Conservation (phyloP, 257 asterid species). For the Osmanthus fragrans region DNA sequence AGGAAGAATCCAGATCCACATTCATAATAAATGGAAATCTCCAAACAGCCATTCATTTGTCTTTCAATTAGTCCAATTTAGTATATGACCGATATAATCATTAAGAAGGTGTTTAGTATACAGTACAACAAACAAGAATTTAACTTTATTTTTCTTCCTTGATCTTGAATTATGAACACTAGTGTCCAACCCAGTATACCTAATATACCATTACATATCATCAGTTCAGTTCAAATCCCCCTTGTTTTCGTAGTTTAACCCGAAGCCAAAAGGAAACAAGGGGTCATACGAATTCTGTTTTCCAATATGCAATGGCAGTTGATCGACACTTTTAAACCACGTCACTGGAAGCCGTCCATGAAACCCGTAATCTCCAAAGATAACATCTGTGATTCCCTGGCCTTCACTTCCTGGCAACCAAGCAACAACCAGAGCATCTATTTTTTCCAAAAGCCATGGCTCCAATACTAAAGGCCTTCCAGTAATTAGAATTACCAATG, state of each 20-base stretch:
- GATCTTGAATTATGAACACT: neutral
- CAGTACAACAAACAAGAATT: neutral
- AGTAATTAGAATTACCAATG: slow-evolving; percentile 58
- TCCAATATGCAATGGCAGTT: slow-evolving; percentile 57
- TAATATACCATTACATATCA: neutral
- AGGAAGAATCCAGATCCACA: neutral
- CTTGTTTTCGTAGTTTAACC: slow-evolving; percentile 43
- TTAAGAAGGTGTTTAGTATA: neutral
- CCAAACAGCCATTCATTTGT: neutral
- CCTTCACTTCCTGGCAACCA: slow-evolving; percentile 96
- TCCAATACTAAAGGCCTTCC: slow-evolving; percentile 78
- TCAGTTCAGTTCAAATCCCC: neutral
- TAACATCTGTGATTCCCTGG: slow-evolving; percentile 59
- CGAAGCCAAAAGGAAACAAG: slow-evolving; percentile 79
- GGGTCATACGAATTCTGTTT: slow-evolving; percentile 46
- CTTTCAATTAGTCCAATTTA: neutral
- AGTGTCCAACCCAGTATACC: neutral
- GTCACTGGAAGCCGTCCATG: slow-evolving; percentile 71
- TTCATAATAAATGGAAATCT: neutral
- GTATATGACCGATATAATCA: neutral
- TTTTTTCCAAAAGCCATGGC: slow-evolving; percentile 49
- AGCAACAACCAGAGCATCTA: slow-evolving; percentile 73
- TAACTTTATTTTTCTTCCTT: neutral
- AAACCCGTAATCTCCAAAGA: slow-evolving; percentile 75
- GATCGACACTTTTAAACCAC: slow-evolving; percentile 69